These are phyloP conservation scores for Termitomyces sp. DNA, from an alignment of 768 basidiomycete genomes.

Conservation along the genomic window DNA sequence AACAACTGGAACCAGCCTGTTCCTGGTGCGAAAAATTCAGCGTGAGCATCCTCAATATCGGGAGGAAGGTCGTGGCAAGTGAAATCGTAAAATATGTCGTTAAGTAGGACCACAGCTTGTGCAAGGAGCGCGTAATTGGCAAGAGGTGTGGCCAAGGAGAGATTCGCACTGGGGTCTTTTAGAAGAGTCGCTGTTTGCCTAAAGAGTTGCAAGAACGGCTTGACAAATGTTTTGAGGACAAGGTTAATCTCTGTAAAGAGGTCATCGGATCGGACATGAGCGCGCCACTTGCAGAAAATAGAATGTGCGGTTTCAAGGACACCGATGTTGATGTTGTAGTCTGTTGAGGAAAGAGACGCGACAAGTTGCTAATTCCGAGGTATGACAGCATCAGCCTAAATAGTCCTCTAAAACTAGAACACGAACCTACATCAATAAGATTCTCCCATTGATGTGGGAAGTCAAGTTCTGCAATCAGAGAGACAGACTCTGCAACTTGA, in stretches of 20 bases:
- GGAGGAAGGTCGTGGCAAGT: slow-evolving; percentile 94
- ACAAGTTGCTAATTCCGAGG: slow-evolving; percentile 74
- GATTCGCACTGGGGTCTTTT: slow-evolving; percentile 27
- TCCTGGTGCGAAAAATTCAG: slow-evolving; percentile 70
- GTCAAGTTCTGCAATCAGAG: slow-evolving; percentile 86
- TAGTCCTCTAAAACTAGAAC: background rate
- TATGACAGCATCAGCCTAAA: background rate
- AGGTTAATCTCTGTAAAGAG: slow-evolving; percentile 91
- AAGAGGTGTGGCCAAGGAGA: slow-evolving; percentile 25
- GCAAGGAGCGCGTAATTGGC: slow-evolving; percentile 49
- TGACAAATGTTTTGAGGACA: slow-evolving; percentile 78
- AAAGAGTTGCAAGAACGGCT: slow-evolving; percentile 82
- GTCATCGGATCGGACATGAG: slow-evolving; percentile 79
- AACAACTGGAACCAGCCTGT: slow-evolving; percentile 77
- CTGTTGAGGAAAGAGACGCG: slow-evolving; percentile 66
- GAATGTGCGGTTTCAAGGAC: slow-evolving; percentile 94
- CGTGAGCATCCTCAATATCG: slow-evolving; percentile 83
- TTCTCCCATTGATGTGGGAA: slow-evolving; percentile 87
- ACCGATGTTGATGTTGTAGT: slow-evolving; percentile 83
- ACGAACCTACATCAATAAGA: slow-evolving; percentile 74
- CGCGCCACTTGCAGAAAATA: slow-evolving; percentile 92
- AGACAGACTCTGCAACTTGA: slow-evolving; percentile 90
- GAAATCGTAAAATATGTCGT: slow-evolving; percentile 90
- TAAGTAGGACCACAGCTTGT: slow-evolving; percentile 69
- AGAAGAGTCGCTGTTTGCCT: slow-evolving; percentile 53